Base-by-base conservation (phyloP, 495 filamentous ascomycete genomes). In the Eremomyces bilateralis region DNA sequence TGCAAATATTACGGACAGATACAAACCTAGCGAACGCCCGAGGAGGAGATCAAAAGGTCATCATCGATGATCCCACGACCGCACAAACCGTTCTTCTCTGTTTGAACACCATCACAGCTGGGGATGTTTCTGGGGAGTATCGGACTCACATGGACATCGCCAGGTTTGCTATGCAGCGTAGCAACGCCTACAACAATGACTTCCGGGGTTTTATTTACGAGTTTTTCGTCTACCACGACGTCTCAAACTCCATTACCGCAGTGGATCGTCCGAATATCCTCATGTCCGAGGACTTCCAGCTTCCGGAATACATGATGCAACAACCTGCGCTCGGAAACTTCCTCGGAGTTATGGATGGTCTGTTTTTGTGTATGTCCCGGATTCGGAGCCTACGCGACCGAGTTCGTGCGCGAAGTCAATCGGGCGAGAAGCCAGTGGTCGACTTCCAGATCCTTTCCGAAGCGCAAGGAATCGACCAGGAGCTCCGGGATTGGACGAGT, bases 221-320 rank as follows among this genome's bases (percentile, higher is more conserved):
- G 52, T 90, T 91, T 60, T 90, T 91, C 58, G 75, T 81, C 52
- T 92, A 90, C 45, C 79, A 90, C 54, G 77, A 83, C 42, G 71
- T 79, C 37, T 76, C 74, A 19, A 80, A 80, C 47, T 73, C 83
- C 25, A 62, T 91, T 34, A 81, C 84, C 19, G 69, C 69, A 22
- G 59, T 74, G 15, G 68, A 71, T 45, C 57, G 61, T 13, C 62
- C 57, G 2, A 56, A 64, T 10, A 57, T 62, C 8, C 54, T 75
- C 8, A 59, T 60, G 31, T 57, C 65, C 37, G 65, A 71, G 35
- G 69, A 72, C 34, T 67, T 76, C 53, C 60, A 64, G 4, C 60
- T 77, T 8, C 76, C 78, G 2, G 59, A 67, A 35, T 73, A 71
- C 32, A n/a, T n/a, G n/a, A 69, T 76, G n/a, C 71, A 83, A 15